Evolutionary conservation across 257 asterid genomes (phyloP).

Genomic region (Jaltomata sinuosa): DNA sequence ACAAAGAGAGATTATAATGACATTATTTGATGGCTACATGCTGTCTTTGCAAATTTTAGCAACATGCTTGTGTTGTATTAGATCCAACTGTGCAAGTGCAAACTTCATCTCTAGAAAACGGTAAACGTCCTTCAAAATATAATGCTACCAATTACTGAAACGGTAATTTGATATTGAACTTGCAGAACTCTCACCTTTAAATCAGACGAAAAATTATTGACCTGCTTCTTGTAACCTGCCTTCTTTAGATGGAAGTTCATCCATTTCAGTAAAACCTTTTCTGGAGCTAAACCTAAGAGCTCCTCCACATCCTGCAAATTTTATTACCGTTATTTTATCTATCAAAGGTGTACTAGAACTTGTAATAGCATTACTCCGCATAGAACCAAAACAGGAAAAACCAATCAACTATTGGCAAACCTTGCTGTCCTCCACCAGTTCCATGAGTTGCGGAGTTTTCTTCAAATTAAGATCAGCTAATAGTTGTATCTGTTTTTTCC

Average conservation of each 20-base stretch:
- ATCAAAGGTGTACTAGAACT: neutral
- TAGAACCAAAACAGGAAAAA: neutral
- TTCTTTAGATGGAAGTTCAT: conserved; percentile 94
- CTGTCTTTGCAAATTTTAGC: neutral
- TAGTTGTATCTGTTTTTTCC: conserved; percentile 64
- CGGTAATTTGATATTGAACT: neutral
- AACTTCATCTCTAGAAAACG: neutral
- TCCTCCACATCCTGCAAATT: conserved; percentile 75
- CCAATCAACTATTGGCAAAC: conserved; percentile 23
- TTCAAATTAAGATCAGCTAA: conserved; percentile 83
- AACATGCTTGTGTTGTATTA: neutral
- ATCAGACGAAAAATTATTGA: conserved; percentile 87
- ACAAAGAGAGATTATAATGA: neutral
- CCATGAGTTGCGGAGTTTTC: conserved; percentile 92
- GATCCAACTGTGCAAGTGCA: neutral
- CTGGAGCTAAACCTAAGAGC: conserved; percentile 68
- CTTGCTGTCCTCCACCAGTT: conserved; percentile 84
- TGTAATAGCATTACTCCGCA: neutral
- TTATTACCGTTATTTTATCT: conserved; percentile 1
- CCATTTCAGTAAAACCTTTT: conserved; percentile 84
- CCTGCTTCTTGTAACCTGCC: conserved; percentile 60
- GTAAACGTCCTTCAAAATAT: neutral
- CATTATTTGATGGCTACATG: neutral
- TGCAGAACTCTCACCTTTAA: conserved; percentile 44
- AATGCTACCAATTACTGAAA: neutral